Evolutionary conservation across 768 basidiomycete species (phyloP).

Genomic region (Tubosaeta sp.): DNA sequence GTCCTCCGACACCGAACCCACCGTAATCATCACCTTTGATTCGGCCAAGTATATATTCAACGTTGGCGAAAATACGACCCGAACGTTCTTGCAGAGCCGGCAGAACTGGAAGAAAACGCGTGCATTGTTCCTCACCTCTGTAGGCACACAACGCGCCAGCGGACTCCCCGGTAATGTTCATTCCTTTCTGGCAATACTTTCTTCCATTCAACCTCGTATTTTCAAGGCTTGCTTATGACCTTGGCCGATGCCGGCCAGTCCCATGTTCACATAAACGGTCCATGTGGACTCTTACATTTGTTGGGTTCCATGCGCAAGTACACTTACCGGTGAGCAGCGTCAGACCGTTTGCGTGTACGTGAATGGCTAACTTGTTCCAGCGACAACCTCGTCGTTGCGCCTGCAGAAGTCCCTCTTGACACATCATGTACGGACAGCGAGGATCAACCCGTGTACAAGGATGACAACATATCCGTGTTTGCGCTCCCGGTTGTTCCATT

Average conservation of each 20-base stretch:
- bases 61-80: slow-evolving; percentile 73
- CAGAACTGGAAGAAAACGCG: slow-evolving; percentile 63
- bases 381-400: slow-evolving; percentile 46
- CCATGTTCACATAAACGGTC: too few relatives aligned
- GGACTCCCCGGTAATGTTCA: slow-evolving; percentile 67
- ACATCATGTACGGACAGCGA: slow-evolving; percentile 16
- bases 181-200: background rate
- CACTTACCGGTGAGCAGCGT: slow-evolving; percentile 49
- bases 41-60: slow-evolving; percentile 86
- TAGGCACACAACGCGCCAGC: slow-evolving; percentile 55
- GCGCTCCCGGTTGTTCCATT: slow-evolving; percentile 46
- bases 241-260: too few relatives aligned
- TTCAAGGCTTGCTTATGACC: too few relatives aligned
- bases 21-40: slow-evolving; percentile 71
- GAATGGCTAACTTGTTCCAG: slow-evolving; percentile 34
- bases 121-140: slow-evolving; percentile 69
- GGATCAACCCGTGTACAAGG: slow-evolving; percentile 48
- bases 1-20: slow-evolving; percentile 78
- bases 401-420: slow-evolving; percentile 39
- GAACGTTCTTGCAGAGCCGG: slow-evolving; percentile 66
- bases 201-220: background rate
- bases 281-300: too few relatives aligned
- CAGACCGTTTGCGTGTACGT: too few relatives aligned
- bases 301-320: slow-evolving; percentile 49
- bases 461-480: slow-evolving; percentile 63